These are phyloP conservation scores for Diplocarpon mali DNA, from an alignment of 2,329 filamentous ascomycete genomes.

Conservation along the genomic window DNA sequence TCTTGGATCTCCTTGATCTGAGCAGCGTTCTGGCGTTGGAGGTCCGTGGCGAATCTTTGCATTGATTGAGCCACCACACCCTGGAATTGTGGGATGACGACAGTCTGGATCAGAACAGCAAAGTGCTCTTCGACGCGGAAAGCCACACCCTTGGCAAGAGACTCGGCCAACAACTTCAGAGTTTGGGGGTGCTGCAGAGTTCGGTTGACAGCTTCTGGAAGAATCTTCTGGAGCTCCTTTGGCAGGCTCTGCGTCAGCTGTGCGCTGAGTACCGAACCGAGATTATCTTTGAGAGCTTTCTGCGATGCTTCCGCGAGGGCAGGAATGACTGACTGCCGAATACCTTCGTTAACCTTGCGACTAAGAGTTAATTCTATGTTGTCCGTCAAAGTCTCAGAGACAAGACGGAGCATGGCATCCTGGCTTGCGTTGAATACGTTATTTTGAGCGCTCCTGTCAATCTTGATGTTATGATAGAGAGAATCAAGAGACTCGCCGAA, in stretches of 20 bases:
- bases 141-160: slow-evolving; percentile 55
- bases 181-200: slow-evolving; percentile 66
- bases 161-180: slow-evolving; percentile 60
- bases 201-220: slow-evolving; percentile 57
- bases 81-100: slow-evolving; percentile 55
- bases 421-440: slow-evolving; percentile 54
- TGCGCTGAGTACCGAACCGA: slow-evolving; percentile 49
- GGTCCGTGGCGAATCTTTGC: slow-evolving; percentile 55
- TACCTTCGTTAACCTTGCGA: slow-evolving; percentile 49
- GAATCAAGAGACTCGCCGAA: slow-evolving; percentile 49
- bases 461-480: slow-evolving; percentile 50
- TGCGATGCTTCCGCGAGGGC: slow-evolving; percentile 57
- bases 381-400: slow-evolving; percentile 57
- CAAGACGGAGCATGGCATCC: slow-evolving; percentile 55
- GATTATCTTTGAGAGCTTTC: slow-evolving; percentile 58
- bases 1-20: slow-evolving; percentile 23
- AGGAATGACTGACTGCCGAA: slow-evolving; percentile 64
- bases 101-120: slow-evolving; percentile 45
- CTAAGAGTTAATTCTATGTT: slow-evolving; percentile 45
- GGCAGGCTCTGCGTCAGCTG: slow-evolving; percentile 28
- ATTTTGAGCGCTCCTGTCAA: slow-evolving; percentile 57
- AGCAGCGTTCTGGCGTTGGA: slow-evolving; percentile 45
- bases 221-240: slow-evolving; percentile 57
- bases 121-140: slow-evolving; percentile 62
- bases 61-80: slow-evolving; percentile 54